Evolutionary conservation across 75 land plant species (phyloP), one percentile per base, ranked within the genome.

Genomic region (Cryptomeria japonica): DNA sequence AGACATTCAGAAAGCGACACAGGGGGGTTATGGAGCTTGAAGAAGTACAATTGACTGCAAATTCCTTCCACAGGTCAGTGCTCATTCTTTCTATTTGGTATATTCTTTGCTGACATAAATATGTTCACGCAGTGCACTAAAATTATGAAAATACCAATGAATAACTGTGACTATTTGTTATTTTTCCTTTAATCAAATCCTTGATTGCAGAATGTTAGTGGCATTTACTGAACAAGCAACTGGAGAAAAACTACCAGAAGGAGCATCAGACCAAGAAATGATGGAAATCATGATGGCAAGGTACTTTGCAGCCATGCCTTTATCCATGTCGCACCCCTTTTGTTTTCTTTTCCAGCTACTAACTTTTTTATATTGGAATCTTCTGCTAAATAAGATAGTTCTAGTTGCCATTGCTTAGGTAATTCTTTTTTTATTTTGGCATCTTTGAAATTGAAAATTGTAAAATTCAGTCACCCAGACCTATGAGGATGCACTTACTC

Each of bases 1-100:
- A 97, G 72, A 98, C 99, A 80, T 98, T 98, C 83, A 92, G 92
- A 77, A 97, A 90, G 87, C 96, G 99, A 79, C 96, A 97, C 84
- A 93, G 94, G 85, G 95, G 96, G 55, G 93, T 93, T 8, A 96
- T 91, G 90, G 97, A 94, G 87, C 77, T 87, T 85, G 96, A 93
- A 90, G 99, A 98, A 86, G 97, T 97, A 76, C 93, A 95, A 78
- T 88, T 98, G 68, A 96, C 99, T 68, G 93, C 94, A 76, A 90
- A 91, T 72, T 96, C 99, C 32, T 87, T 98, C 12, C 96, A 92
- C 90, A 95, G 96, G 99, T 97, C 68, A 64, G 77, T n/a, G 83
- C 34, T 58, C 76, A 42, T 51, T 4, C 18, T 19, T 36, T 5
- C 19, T 16, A 56, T 14, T 47, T 51, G 22, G 85, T 84, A 47